Base-by-base conservation (phyloP, 208 protist species). In the Leishmania major region DNA sequence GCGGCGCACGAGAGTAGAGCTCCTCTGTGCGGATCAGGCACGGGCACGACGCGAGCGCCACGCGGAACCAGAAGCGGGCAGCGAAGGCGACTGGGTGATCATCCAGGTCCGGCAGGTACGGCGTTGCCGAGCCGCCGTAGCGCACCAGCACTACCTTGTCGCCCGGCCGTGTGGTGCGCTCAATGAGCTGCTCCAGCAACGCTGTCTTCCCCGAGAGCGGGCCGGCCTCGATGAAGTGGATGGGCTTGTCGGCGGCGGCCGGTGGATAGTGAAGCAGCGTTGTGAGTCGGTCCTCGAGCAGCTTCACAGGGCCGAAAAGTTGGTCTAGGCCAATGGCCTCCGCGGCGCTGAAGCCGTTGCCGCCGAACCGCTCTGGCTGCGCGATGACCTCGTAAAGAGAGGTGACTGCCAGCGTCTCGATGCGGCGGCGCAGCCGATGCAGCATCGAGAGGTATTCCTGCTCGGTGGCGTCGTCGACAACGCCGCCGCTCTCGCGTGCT, bases 61-160 rank as follows among this genome's bases (percentile, higher is more conserved):
- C 94, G 79, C 94, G 92, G 40, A 97, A 97, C 94, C 94, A 97
- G 67, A 97, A 94, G 45, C 94, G 91, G 0, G 94, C 60, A 1
- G 94, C 78, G 77, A 97, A 95, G 60, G 94, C 92, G 17, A 95
- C 72, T 8, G 94, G 94, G 77, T 97, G 90, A 81, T 97, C 94
- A 66, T 97, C 94, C 51, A 97, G 77, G 73, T 94, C 94, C 1
- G 94, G 88, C 22, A 92, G 77, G 87, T 95, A 95, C 8, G 94
- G 94, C 40, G 91, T 94, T n/a, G 92, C 79, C 43, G 90, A 79
- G 47, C 92, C 87, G 66, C 85, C 84, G 82, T 97, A 97, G 60
- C 94, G 94, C 57, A 97, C 91, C 53, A 95, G 74, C 31, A 94
- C 88, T 0, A 91, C 89, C n/a, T 84, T 87, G 84, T 90, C 87